phyloP scores from a whole-genome alignment of 2,329 filamentous ascomycete species.

The Paecilomyces formosus region DNA sequence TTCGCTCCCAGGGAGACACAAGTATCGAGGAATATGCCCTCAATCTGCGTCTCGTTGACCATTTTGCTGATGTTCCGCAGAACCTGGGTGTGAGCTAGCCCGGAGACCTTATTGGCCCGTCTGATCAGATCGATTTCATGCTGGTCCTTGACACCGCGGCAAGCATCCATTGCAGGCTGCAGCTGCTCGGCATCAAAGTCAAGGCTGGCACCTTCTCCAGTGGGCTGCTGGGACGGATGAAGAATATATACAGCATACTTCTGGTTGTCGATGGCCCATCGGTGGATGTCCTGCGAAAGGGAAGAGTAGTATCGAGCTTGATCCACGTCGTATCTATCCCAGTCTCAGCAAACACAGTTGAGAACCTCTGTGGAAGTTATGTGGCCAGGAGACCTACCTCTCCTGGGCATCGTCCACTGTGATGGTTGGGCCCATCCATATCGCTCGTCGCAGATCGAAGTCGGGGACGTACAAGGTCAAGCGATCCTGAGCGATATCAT shows the following conservation, averaged over 20 bases:
- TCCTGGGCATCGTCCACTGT: slow-evolving; percentile 50
- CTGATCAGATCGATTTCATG: slow-evolving; percentile 67
- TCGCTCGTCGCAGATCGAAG: slow-evolving; percentile 46
- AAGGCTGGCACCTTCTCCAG: slow-evolving; percentile 11
- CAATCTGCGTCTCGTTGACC: slow-evolving; percentile 72
- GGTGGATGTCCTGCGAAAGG: slow-evolving; percentile 43
- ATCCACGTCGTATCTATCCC: slow-evolving; percentile 59
- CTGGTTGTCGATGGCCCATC: slow-evolving; percentile 23
- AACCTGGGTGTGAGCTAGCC: slow-evolving; percentile 58
- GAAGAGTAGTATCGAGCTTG: slow-evolving; percentile 53
- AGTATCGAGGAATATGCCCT: slow-evolving; percentile 69
- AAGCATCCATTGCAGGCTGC: slow-evolving; percentile 55
- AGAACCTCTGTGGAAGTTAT: neutral
- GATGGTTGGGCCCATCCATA: slow-evolving; percentile 37
- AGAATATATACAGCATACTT: slow-evolving; percentile 28
- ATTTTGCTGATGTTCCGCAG: slow-evolving; percentile 56
- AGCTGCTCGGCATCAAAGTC: slow-evolving; percentile 21
- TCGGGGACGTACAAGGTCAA: slow-evolving; percentile 69
- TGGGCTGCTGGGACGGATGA: slow-evolving; percentile 28
- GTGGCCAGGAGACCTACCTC: slow-evolving; percentile 17
- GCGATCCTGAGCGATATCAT: slow-evolving; percentile 51
- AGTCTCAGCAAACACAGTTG: neutral
- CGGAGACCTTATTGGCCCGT: slow-evolving; percentile 64
- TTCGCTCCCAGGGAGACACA: slow-evolving; percentile 69
- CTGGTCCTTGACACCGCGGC: slow-evolving; percentile 64